phyloP scores from a whole-genome alignment of 2,329 filamentous ascomycete species.

The Trichoderma gracile region DNA sequence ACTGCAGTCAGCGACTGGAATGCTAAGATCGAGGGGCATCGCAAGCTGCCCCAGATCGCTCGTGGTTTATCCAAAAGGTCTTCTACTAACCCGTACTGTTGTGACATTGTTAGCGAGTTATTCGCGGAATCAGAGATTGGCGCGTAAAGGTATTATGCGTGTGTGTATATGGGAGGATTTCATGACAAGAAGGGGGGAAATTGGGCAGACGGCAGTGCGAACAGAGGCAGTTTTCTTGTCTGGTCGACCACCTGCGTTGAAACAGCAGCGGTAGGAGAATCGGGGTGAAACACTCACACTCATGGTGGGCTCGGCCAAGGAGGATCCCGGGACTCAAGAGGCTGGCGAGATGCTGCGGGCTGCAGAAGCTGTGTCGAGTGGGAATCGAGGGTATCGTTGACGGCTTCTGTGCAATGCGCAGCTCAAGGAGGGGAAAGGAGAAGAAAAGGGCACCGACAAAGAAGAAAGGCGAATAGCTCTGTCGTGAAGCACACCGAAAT shows the following conservation, averaged over 20 bases:
- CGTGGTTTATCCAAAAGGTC: conserved; percentile 1
- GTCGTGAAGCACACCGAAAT: neutral
- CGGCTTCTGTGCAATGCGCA: neutral
- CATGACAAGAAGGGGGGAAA: conserved; percentile 2
- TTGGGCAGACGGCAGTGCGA: neutral
- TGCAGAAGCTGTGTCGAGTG: neutral
- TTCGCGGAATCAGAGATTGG: conserved; percentile 9
- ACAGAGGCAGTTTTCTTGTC: conserved; percentile 12
- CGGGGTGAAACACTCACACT: conserved; percentile 35
- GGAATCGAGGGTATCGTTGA: neutral
- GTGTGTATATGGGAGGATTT: neutral
- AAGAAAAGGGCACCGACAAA: neutral
- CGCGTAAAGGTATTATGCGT: neutral
- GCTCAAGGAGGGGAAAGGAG: neutral
- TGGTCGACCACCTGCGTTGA: conserved; percentile 25
- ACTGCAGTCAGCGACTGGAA: conserved; percentile 37
- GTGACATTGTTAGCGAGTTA: conserved; percentile 35
- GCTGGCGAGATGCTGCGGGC: neutral
- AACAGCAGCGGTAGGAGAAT: conserved; percentile 31
- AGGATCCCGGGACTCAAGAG: conserved; percentile 12
- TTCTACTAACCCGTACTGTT: conserved; percentile 57
- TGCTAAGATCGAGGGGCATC: conserved; percentile 6
- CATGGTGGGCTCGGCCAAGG: conserved; percentile 30
- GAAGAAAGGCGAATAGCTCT: neutral
- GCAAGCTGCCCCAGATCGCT: neutral